These are phyloP conservation scores for Pseudozyma flocculosa DNA, from an alignment of 1,284 basidiomycete species.

Conservation along the genomic window DNA sequence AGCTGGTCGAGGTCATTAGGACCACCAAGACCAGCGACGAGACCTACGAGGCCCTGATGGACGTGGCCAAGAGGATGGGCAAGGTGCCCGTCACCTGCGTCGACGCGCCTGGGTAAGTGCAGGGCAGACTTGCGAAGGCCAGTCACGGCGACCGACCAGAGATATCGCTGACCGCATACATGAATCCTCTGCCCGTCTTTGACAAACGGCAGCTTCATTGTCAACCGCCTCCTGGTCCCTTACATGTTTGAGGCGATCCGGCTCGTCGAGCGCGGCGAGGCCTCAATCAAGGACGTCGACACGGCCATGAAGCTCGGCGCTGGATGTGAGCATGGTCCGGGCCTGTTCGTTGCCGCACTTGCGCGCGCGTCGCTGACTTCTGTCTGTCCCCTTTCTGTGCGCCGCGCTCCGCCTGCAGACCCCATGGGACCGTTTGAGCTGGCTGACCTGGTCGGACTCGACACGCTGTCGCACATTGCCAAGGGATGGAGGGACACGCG, in stretches of 20 bases:
- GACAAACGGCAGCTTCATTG: conserved; percentile 60
- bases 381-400: no score
- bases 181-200: no score
- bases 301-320: conserved; percentile 67
- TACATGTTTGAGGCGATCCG: conserved; percentile 65
- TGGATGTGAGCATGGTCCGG: conserved; percentile 60
- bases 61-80: conserved; percentile 62
- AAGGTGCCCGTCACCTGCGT: conserved; percentile 65
- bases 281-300: conserved; percentile 65
- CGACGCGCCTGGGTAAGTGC: conserved; percentile 58
- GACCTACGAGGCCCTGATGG: conserved; percentile 61
- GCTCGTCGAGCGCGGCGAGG: conserved; percentile 66
- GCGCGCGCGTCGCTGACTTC: conserved; percentile 2
- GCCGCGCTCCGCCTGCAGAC: conserved; percentile 20
- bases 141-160: no score
- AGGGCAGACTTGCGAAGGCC: neutral
- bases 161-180: no score
- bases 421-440: conserved; percentile 64
- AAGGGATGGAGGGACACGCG: conserved; percentile 64
- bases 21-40: conserved; percentile 62
- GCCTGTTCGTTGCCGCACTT: no score
- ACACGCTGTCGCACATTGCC: conserved; percentile 61
- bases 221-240: conserved; percentile 63
- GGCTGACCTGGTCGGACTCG: conserved; percentile 64
- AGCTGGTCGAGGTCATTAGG: conserved; percentile 63